phyloP scores from a whole-genome alignment of 2,329 filamentous ascomycete species.

The Alternaria metachromatica region DNA sequence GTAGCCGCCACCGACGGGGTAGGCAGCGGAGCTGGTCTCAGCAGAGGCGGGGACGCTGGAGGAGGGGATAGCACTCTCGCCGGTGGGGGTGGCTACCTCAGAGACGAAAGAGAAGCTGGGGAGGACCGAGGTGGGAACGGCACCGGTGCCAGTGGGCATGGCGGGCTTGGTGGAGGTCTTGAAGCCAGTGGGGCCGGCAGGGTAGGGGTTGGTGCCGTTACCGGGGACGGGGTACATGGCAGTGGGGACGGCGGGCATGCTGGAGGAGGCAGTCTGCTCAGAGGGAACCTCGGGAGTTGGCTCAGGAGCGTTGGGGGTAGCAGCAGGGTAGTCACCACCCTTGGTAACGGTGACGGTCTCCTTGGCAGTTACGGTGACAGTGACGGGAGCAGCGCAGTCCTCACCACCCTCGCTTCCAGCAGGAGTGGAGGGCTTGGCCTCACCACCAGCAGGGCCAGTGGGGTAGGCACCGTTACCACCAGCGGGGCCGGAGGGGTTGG shows the following conservation, averaged over 20 bases:
- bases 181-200: conserved; percentile 40
- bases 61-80: conserved; percentile 17
- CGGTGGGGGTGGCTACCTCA: conserved; percentile 26
- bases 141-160: conserved; percentile 26
- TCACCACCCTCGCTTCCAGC: conserved; percentile 20
- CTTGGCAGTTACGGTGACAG: conserved; percentile 46
- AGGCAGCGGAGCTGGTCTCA: conserved; percentile 18
- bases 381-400: conserved; percentile 43
- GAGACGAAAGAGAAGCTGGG: conserved; percentile 34
- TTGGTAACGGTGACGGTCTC: conserved; percentile 49
- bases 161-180: conserved; percentile 38
- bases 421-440: conserved; percentile 7
- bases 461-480: conserved; percentile 1
- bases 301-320: conserved; percentile 12
- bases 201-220: conserved; percentile 37
- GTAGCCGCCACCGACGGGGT: conserved; percentile 22
- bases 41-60: conserved; percentile 16
- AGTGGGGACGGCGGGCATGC: conserved; percentile 22
- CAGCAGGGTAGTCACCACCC: conserved; percentile 19
- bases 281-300: conserved; percentile 10
- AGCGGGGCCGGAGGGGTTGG: conserved; percentile 1
- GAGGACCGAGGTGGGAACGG: conserved; percentile 23
- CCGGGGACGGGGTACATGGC: conserved; percentile 34
- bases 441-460: conserved; percentile 10
- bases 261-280: conserved; percentile 16